Evolutionary conservation across 306 rosid species (phyloP).

Genomic region (Inga laurina): DNA sequence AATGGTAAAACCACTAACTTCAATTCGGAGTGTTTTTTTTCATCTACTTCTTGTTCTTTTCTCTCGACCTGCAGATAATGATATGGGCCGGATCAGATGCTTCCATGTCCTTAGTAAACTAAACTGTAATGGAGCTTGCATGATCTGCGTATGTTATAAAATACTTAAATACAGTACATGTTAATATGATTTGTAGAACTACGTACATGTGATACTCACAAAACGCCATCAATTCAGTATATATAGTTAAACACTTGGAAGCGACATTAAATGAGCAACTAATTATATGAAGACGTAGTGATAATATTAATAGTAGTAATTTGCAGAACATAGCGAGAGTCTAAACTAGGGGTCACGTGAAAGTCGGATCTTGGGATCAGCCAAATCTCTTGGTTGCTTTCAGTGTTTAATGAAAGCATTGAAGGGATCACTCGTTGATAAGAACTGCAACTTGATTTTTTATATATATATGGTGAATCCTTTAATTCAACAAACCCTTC

Average conservation of each 20-base stretch:
- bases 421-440: slow-evolving; percentile 23
- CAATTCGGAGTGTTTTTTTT: too few species aligned
- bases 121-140: background rate
- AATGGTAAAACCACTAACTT: too few species aligned
- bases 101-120: background rate
- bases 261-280: background rate
- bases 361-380: slow-evolving; percentile 8
- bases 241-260: background rate
- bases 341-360: slow-evolving; percentile 2
- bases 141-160: background rate
- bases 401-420: slow-evolving; percentile 22
- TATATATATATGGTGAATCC: background rate
- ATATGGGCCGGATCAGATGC: too few species aligned
- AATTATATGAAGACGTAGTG: background rate
- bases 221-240: background rate
- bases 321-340: too few species aligned
- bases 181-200: background rate
- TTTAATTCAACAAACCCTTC: slow-evolving; percentile 6
- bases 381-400: slow-evolving; percentile 13
- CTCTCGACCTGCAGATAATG: too few species aligned
- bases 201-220: background rate
- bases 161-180: background rate
- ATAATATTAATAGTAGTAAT: too few species aligned
- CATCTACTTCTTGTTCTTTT: too few species aligned
- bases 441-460: slow-evolving; percentile 21